phyloP scores from a whole-genome alignment of 2,329 filamentous ascomycete species.

The Trichophyton schoenleinii region DNA sequence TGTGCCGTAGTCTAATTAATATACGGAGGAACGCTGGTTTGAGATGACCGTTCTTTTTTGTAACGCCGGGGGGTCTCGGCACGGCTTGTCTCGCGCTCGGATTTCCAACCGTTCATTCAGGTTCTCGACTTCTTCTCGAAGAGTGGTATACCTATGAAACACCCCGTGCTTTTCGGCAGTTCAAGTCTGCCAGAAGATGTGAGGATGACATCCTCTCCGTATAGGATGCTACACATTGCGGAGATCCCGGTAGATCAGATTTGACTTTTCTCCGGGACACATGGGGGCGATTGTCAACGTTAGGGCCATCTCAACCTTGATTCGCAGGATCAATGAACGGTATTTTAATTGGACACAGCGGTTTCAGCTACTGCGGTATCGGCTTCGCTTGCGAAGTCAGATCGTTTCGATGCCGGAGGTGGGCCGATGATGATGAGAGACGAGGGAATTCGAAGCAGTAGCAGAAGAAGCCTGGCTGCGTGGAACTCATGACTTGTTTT shows the following conservation, averaged over 20 bases:
- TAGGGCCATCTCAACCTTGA: constrained; percentile 1
- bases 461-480: background rate
- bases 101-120: background rate
- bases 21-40: background rate
- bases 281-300: background rate
- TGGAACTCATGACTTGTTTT: constrained; percentile 1
- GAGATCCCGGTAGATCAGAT: constrained; percentile 2
- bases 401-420: background rate
- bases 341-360: background rate
- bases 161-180: background rate
- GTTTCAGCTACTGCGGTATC: background rate
- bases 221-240: background rate
- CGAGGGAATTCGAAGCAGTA: background rate
- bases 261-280: constrained; percentile 2
- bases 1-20: constrained; percentile 2
- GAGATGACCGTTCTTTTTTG: background rate
- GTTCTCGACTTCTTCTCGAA: background rate
- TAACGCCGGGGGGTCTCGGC: background rate
- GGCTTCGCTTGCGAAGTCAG: background rate
- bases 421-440: background rate
- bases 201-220: background rate
- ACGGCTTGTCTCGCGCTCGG: background rate
- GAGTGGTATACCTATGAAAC: background rate
- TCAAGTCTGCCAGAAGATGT: background rate
- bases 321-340: background rate